Evolutionary conservation across 176 grass and related monocot genomes (phyloP).

Genomic region (Cenchrus americanus): DNA sequence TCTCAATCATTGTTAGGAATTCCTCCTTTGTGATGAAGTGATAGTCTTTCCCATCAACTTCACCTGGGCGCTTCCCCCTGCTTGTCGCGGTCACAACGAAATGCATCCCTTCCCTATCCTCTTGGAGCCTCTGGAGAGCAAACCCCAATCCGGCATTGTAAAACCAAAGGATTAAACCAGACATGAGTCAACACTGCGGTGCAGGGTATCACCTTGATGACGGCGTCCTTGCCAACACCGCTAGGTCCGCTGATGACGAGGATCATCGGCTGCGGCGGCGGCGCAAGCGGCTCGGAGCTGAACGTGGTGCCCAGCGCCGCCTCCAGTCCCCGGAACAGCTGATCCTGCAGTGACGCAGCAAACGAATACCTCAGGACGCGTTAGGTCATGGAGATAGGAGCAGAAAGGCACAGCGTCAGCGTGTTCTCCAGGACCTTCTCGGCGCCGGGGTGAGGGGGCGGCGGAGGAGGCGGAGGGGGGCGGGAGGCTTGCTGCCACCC

Average conservation of each 20-base stretch:
- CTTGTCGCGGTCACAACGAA: constrained; percentile 89
- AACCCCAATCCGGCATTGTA: constrained; percentile 16
- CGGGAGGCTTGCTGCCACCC: constrained; percentile 51
- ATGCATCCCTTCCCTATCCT: constrained; percentile 77
- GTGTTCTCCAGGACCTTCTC: constrained; percentile 41
- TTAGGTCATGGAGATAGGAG: constrained; percentile 6
- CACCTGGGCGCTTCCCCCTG: constrained; percentile 64
- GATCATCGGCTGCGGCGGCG: constrained; percentile 75
- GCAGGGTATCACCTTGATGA: constrained; percentile 70
- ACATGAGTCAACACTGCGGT: not conserved
- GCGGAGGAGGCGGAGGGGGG: constrained; percentile 43
- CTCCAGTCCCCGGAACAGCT: constrained; percentile 74
- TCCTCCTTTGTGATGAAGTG: constrained; percentile 89
- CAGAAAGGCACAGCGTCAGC: not conserved
- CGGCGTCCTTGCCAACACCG: constrained; percentile 94
- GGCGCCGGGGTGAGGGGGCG: constrained; percentile 43
- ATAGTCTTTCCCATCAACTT: constrained; percentile 94
- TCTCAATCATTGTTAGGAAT: constrained; percentile 87
- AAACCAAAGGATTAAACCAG: not conserved
- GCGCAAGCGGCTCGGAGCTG: constrained; percentile 75
- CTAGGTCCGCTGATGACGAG: constrained; percentile 95
- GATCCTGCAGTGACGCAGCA: constrained; percentile 48
- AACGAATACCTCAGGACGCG: not conserved
- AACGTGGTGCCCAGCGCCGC: constrained; percentile 72
- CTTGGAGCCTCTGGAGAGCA: constrained; percentile 70